Evolutionary conservation across 192 early-diverging fungal genomes (phyloP).

Genomic region (Podila epicladia): DNA sequence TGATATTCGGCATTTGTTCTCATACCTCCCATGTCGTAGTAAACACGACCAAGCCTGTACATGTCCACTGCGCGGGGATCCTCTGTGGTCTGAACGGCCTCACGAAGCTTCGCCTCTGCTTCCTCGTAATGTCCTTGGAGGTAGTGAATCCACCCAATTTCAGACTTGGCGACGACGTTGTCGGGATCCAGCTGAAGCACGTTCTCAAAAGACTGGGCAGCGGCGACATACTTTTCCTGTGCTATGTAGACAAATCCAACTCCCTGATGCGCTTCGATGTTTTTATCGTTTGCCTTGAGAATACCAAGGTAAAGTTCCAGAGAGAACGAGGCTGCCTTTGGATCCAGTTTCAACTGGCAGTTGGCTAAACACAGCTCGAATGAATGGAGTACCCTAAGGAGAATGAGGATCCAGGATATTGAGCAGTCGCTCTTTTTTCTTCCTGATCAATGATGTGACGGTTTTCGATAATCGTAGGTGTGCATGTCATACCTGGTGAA

Average conservation of each 20-base stretch:
- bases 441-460: no score
- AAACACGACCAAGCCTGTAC: conserved; percentile 75
- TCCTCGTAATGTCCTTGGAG: conserved; percentile 59
- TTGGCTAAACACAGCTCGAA: conserved; percentile 69
- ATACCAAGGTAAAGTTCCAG: conserved; percentile 64
- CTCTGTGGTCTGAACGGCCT: conserved; percentile 62
- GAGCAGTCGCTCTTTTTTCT: neutral
- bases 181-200: conserved; percentile 56
- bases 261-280: conserved; percentile 62
- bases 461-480: no score
- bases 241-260: conserved; percentile 64
- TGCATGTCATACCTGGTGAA: conserved; percentile 46
- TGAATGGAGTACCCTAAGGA: conserved; percentile 55
- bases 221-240: conserved; percentile 65
- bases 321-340: conserved; percentile 64
- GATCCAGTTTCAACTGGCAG: conserved; percentile 66
- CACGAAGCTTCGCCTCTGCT: conserved; percentile 62
- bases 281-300: conserved; percentile 51
- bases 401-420: neutral
- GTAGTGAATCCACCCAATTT: conserved; percentile 74
- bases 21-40: conserved; percentile 81
- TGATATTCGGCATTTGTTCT: no score
- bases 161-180: conserved; percentile 66
- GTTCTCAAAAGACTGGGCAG: conserved; percentile 62
- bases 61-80: conserved; percentile 60